Evolutionary conservation across 2,329 filamentous ascomycete species (phyloP), one percentile per base, ranked within the genome.

Genomic region (Colletotrichum caudatum): DNA sequence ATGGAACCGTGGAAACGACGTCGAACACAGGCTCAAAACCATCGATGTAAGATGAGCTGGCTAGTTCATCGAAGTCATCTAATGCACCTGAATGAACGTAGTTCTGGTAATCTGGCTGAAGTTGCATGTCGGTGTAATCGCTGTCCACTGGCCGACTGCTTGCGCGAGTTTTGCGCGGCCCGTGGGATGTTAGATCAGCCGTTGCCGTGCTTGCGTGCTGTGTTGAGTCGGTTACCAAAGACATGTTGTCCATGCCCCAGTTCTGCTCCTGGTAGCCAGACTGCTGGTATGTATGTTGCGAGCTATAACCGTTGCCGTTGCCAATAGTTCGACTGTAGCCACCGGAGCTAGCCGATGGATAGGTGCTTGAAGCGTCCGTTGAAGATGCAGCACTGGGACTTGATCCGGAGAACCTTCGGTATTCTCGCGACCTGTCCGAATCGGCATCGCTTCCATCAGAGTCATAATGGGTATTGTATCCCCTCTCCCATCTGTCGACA

Each of bases 391-490:
- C 65, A 16, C 59, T 67, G 18, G 69, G 65, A 18, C 69, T 72
- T 7, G 69, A 72, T 12, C 59, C 59, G 4, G 69, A 72, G 20
- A 72, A 33, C 5, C 65, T 37, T 7, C 66, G 69, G n/a, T 69
- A 72, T 20, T 69, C 69, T 29, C 69, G 59, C 3, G 69, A 72
- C 16, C 54, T 46, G 20, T 72, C 69, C 9, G 69, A 72, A 26
- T 72, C 69, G 23, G 69, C 65, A 23, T 72, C 69, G 18, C 69
- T 72, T 9, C 69, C 69, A 23, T 72, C 69, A 2, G 69, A 72
- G 54, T 72, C 69, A 35, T 72, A 72, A 20, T 69, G 65, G 0
- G 69, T 60, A 1, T 60, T 66, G 33, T 72, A 72, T 0, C 69
- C 69, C 20, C 69, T 69, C 29, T 72, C 69, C 69, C 69, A 72